These are phyloP conservation scores for Blepharisma undulans DNA, from an alignment of 169 alveolate genomes.

Conservation along the genomic window DNA sequence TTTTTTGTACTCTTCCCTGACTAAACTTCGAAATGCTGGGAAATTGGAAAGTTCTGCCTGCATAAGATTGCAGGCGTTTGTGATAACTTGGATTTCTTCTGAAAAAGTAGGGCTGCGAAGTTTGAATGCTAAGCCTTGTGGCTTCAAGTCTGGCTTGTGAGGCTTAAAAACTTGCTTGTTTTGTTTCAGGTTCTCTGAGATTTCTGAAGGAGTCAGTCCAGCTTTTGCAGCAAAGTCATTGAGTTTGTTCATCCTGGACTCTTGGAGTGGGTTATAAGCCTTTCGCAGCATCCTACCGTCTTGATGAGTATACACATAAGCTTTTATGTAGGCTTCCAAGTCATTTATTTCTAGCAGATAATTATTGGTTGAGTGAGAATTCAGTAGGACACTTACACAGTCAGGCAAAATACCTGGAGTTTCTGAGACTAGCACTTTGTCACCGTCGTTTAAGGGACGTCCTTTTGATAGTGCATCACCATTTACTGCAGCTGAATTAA, in stretches of 20 bases:
- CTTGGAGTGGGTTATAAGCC: background rate
- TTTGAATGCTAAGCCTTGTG: conserved; percentile 31
- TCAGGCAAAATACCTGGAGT: background rate
- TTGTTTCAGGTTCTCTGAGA: conserved; percentile 32
- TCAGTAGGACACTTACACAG: background rate
- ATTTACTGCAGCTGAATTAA: background rate
- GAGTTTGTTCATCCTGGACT: background rate
- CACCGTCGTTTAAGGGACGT: background rate
- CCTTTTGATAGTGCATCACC: background rate
- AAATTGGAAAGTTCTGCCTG: conserved; percentile 45
- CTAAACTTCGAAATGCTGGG: conserved; percentile 52
- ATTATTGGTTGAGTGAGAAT: background rate
- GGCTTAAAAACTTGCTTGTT: background rate
- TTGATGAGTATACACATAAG: background rate
- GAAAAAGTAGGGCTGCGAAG: background rate
- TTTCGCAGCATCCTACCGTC: background rate
- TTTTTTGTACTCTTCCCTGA: conserved; percentile 46
- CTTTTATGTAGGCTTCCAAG: background rate
- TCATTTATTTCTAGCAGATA: background rate
- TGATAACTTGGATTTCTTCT: conserved; percentile 37
- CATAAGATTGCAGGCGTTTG: conserved; percentile 41
- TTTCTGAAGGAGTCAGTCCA: background rate
- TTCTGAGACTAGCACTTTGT: background rate
- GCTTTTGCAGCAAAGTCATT: background rate
- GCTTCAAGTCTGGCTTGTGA: background rate